Base-by-base conservation (phyloP, 306 rosid species). In the Pterocarpus santalinus region DNA sequence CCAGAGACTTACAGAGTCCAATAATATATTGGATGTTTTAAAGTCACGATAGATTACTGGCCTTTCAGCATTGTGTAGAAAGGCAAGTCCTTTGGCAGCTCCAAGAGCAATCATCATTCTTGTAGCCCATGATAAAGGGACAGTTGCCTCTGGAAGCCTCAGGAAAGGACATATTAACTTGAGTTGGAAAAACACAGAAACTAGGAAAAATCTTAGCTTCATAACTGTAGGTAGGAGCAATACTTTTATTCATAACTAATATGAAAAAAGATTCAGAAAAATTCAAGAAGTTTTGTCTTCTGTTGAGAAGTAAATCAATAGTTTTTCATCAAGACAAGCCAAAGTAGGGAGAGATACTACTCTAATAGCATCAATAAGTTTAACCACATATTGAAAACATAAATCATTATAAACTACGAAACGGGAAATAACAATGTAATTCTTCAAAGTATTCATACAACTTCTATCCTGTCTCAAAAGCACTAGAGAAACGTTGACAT, bases 1-100 rank as follows among this genome's bases (percentile, higher is more conserved):
- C 35, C 65, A 81, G 78, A 66, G 65, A 85, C 90, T 87, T 88
- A 94, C 98, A 41, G 98, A 94, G 89, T 94, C 98, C 87, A 94
- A 83, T 65, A 94, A 86, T 87, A 94, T 94, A 87, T 94, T 94
- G 80, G 98, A 94, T 30, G 98, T 94, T 79, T 94, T 94, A 84
- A 94, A 94, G 85, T 94, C 98, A 15, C 98, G 96, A 83, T 92
- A 94, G 79, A 94, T 94, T 57, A 94, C 98, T 1, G 98, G 97
- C 86, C 93, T 92, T 79, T 94, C 98, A 32, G 97, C 97, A 81
- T 94, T 94, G 81, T 94, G 98, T 80, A 94, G 98, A 85, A 94
- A 92, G 75, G 98, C 98, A 82, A 94, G 97, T 12, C 98, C 98
- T 84, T 94, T 94, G 57, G 98, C 98, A 56, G 98, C 98, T 78